phyloP scores from a whole-genome alignment of 192 early-diverging fungal species.

The Phlyctochytrium arcticum region DNA sequence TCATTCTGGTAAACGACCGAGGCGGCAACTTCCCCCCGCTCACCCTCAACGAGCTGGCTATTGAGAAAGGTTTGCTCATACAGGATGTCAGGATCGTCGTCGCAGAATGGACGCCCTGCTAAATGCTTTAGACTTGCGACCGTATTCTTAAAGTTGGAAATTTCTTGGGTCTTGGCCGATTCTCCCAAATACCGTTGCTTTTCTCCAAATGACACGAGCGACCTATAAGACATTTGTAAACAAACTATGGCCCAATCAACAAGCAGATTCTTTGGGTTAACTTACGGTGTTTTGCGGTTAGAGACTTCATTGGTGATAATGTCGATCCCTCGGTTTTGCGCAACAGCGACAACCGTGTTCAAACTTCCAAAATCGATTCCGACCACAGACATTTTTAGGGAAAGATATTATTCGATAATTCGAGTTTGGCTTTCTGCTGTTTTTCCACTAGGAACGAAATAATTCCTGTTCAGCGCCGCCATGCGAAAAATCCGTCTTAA shows the following conservation, averaged over 20 bases:
- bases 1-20: slow-evolving; percentile 79
- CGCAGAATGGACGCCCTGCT: slow-evolving; percentile 76
- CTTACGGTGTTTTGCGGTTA: slow-evolving; percentile 91
- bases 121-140: slow-evolving; percentile 86
- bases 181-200: slow-evolving; percentile 97
- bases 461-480: no score
- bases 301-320: slow-evolving; percentile 96
- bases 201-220: slow-evolving; percentile 87
- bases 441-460: no score
- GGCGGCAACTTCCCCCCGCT: slow-evolving; percentile 69
- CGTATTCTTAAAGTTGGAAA: slow-evolving; percentile 98
- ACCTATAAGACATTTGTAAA: slow-evolving; percentile 42
- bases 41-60: slow-evolving; percentile 75
- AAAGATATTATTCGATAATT: no score
- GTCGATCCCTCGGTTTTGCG: slow-evolving; percentile 97
- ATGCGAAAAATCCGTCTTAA: no score
- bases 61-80: slow-evolving; percentile 82
- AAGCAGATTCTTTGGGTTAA: no score
- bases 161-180: slow-evolving; percentile 85
- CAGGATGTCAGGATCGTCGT: slow-evolving; percentile 82
- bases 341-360: slow-evolving; percentile 94
- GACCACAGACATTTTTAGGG: slow-evolving; percentile 69
- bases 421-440: no score
- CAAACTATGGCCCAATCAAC: no score
- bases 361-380: slow-evolving; percentile 98